Percentiles rank a stretch among this genome's conserved stretches.
Evolutionary conservation across 768 basidiomycete species (phyloP).

Genomic region (Tricholomella constricta): DNA sequence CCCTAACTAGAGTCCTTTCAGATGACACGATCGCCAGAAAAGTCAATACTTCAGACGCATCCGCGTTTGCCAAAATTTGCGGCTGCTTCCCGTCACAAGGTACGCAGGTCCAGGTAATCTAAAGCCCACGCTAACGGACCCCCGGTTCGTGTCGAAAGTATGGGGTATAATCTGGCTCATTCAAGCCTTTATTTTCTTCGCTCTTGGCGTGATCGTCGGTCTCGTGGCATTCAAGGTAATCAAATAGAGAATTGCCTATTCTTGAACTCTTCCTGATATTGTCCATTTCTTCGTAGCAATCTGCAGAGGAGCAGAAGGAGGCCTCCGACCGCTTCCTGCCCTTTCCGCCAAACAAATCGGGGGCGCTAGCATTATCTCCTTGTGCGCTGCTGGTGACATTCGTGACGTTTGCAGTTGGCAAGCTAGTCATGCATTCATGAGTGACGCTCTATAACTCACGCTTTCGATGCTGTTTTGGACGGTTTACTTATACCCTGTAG

Average conservation of each 20-base stretch:
- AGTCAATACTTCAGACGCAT: slow-evolving; percentile 86
- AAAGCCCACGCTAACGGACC: too few relatives aligned
- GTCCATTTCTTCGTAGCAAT: slow-evolving; percentile 45
- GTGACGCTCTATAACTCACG: background rate
- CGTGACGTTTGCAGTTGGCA: slow-evolving; percentile 14
- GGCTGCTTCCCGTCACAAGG: slow-evolving; percentile 86
- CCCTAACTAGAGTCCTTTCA: slow-evolving; percentile 23
- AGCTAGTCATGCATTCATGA: too few relatives aligned
- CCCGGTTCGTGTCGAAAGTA: slow-evolving; percentile 49
- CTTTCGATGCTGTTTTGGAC: background rate
- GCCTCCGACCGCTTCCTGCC: slow-evolving; percentile 55
- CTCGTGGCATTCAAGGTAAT: slow-evolving; percentile 78
- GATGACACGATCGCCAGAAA: slow-evolving; percentile 86
- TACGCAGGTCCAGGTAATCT: slow-evolving; percentile 32
- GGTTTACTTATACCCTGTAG: background rate
- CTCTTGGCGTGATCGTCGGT: slow-evolving; percentile 74
- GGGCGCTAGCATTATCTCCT: slow-evolving; percentile 29
- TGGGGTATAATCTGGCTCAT: slow-evolving; percentile 92
- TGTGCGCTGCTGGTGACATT: slow-evolving; percentile 21
- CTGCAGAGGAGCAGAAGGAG: slow-evolving; percentile 38
- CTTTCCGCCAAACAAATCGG: slow-evolving; percentile 42
- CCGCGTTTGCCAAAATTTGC: slow-evolving; percentile 80
- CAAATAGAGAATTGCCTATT: background rate
- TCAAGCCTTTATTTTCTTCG: slow-evolving; percentile 73
- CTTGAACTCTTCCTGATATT: background rate